phyloP scores from a whole-genome alignment of 176 grass and related monocot genomes.

The Triticum dicoccoides region DNA sequence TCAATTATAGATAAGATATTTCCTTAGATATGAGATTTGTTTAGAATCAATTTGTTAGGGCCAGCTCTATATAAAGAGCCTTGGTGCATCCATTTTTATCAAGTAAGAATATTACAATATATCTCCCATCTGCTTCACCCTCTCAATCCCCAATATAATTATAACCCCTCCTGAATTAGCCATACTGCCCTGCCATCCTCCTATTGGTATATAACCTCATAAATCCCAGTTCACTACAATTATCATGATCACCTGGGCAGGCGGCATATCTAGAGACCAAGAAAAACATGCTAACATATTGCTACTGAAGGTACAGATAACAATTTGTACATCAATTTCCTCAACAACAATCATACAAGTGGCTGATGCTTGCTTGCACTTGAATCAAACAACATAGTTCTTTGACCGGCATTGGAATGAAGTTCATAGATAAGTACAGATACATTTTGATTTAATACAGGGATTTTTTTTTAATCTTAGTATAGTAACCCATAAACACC shows the following conservation, averaged over 20 bases:
- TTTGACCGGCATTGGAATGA: background rate
- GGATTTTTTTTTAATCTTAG: background rate
- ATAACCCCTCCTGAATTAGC: background rate
- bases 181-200: background rate
- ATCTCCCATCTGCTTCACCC: background rate
- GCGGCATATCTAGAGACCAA: background rate
- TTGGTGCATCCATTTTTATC: background rate
- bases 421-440: background rate
- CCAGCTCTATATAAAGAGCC: background rate
- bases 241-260: background rate
- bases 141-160: background rate
- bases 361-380: conserved; percentile 7
- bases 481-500: background rate
- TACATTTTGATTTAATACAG: conserved; percentile 1
- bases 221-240: background rate
- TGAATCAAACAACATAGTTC: background rate
- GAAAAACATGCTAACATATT: background rate
- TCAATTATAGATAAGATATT: background rate
- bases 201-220: background rate
- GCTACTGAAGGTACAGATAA: background rate
- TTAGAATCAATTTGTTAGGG: background rate
- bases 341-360: background rate
- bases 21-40: background rate
- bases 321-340: background rate
- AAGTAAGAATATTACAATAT: background rate